A percentile compares a stretch with the other conserved stretches of the same genome.
phyloP scores from a whole-genome alignment of 1,284 basidiomycete genomes.

The Ustilago xerochloae region DNA sequence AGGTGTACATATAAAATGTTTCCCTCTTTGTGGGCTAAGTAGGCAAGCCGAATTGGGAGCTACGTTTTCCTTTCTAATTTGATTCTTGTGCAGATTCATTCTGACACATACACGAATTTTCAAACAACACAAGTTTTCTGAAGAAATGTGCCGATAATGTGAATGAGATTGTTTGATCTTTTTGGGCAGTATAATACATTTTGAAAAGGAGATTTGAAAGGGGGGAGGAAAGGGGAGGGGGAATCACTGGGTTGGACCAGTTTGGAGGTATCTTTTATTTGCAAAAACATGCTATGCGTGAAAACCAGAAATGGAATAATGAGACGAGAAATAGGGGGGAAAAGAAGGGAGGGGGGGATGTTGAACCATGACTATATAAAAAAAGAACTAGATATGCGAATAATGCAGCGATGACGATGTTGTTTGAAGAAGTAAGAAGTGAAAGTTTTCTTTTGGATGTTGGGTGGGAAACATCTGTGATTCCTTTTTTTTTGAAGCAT shows the following conservation, averaged over 20 bases:
- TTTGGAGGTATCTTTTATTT: slow-evolving; percentile 9
- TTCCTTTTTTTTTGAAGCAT: neutral
- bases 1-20: no score
- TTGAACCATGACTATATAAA: slow-evolving; percentile 14
- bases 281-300: neutral
- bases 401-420: no score
- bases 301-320: neutral
- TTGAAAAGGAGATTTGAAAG: neutral
- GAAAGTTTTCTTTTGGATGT: neutral
- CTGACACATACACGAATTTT: no score
- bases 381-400: neutral
- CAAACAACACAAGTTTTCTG: no score
- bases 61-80: no score
- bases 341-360: slow-evolving; percentile 7
- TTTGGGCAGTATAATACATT: no score
- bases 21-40: no score
- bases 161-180: no score
- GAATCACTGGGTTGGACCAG: slow-evolving; percentile 37
- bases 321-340: neutral
- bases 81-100: no score
- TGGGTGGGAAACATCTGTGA: no score
- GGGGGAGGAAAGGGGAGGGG: neutral
- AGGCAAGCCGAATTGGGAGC: no score
- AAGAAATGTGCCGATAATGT: no score
- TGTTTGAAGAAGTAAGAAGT: neutral